These are phyloP conservation scores for Byssothecium circinans DNA, from an alignment of 2,329 filamentous ascomycete species.

Conservation along the genomic window DNA sequence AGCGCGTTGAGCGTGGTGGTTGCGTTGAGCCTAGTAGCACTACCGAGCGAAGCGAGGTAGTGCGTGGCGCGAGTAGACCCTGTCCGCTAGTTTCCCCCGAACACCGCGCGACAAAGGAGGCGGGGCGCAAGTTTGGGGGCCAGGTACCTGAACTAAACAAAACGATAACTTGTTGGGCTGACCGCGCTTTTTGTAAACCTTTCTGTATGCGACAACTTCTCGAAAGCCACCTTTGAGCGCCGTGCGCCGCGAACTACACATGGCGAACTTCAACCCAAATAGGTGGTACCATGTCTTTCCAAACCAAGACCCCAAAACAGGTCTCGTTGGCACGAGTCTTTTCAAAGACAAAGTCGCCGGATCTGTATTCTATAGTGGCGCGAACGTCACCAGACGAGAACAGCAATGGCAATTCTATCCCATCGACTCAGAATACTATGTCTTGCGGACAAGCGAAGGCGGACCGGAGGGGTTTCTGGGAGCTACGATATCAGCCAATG, in stretches of 20 bases:
- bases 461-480: slow-evolving; percentile 20
- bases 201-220: too few species aligned
- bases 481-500: slow-evolving; percentile 7
- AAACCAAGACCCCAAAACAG: slow-evolving; percentile 4
- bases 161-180: too few species aligned
- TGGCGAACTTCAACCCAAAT: slow-evolving; percentile 16
- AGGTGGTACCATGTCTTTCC: slow-evolving; percentile 19
- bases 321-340: slow-evolving; percentile 12
- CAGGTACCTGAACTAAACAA: too few species aligned
- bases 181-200: too few species aligned
- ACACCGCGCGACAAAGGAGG: too few species aligned
- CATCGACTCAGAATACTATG: slow-evolving; percentile 19
- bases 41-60: too few species aligned
- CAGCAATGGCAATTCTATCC: slow-evolving; percentile 26
- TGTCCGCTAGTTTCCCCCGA: too few species aligned
- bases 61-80: too few species aligned
- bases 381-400: slow-evolving; percentile 1
- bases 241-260: background rate
- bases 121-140: too few species aligned
- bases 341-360: slow-evolving; percentile 10
- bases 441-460: slow-evolving; percentile 15
- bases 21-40: too few species aligned
- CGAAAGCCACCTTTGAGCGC: too few species aligned
- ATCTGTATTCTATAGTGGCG: slow-evolving; percentile 15
- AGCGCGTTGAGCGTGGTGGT: too few species aligned